Conservation (phyloP, 192 early-diverging fungal species). For the Rhizophagus sp. region DNA sequence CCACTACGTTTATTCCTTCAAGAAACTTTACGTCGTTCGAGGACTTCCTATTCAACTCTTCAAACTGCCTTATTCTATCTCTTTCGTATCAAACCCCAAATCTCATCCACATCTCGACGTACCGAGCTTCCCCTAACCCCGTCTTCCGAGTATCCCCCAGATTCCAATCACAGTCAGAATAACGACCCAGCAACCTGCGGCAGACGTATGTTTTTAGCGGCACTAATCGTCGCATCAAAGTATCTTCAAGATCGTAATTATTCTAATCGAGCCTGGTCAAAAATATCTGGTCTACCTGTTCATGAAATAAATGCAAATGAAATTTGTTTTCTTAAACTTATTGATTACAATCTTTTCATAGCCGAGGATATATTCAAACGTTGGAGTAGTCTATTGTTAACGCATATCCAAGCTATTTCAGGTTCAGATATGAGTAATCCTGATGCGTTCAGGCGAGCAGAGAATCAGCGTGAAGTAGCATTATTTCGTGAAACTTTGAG, state of each 20-base stretch:
- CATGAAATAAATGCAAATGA: slow-evolving; percentile 82
- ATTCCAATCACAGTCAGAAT: slow-evolving; percentile 25
- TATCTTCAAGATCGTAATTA: slow-evolving; percentile 86
- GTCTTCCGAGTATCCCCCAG: neutral
- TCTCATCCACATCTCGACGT: slow-evolving; percentile 25
- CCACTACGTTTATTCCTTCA: slow-evolving; percentile 70
- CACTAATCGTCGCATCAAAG: slow-evolving; percentile 86
- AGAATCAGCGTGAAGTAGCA: slow-evolving; percentile 24
- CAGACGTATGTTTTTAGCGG: slow-evolving; percentile 81
- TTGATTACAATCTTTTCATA: slow-evolving; percentile 81
- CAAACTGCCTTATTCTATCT: slow-evolving; percentile 78
- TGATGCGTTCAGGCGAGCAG: slow-evolving; percentile 19
- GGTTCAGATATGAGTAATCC: slow-evolving; percentile 19
- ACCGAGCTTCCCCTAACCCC: slow-evolving; percentile 10
- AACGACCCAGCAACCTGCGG: slow-evolving; percentile 49
- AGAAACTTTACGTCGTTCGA: slow-evolving; percentile 72
- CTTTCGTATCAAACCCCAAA: slow-evolving; percentile 45
- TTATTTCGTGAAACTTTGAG: slow-evolving; percentile 18
- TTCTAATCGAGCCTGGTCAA: slow-evolving; percentile 85
- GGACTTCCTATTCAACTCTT: slow-evolving; percentile 76
- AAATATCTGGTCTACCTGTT: slow-evolving; percentile 78
- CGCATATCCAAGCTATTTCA: slow-evolving; percentile 39
- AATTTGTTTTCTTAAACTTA: slow-evolving; percentile 70
- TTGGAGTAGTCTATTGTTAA: slow-evolving; percentile 53
- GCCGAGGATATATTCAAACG: slow-evolving; percentile 51